Percentiles rank a stretch among this genome's conserved stretches.
Conservation (phyloP, 2,329 filamentous ascomycete genomes). For the Colletotrichum paranaense region DNA sequence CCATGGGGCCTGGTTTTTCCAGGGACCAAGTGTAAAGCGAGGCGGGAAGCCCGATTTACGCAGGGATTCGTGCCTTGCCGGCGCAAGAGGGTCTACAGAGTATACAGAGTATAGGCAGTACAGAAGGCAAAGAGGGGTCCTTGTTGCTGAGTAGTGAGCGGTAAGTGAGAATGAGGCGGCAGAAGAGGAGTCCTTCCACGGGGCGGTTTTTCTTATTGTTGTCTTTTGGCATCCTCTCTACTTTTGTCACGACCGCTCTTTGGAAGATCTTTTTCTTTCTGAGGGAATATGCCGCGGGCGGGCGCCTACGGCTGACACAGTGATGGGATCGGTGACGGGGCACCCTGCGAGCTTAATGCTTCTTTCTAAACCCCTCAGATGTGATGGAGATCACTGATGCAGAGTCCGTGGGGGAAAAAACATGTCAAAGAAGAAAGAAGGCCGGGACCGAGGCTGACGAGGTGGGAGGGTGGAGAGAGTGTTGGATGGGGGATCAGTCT, state of each 20-base stretch:
- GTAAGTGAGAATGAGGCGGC: not conserved
- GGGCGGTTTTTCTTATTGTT: too few relatives aligned
- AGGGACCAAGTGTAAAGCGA: constrained; percentile 5
- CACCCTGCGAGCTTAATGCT: not conserved
- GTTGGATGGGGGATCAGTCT: not conserved
- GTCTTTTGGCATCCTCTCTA: too few relatives aligned
- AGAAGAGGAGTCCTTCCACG: not conserved
- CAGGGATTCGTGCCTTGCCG: constrained; percentile 25
- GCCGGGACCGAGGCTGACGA: constrained; percentile 18
- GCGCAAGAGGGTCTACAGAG: not conserved
- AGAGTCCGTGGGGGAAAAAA: not conserved
- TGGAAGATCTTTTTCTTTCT: not conserved
- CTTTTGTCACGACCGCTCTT: constrained; percentile 8
- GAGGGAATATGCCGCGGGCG: not conserved
- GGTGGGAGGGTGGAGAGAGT: not conserved
- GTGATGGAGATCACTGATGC: not conserved
- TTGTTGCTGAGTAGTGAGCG: not conserved
- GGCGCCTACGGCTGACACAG: not conserved
- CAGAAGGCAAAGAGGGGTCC: not conserved
- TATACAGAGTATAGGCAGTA: not conserved
- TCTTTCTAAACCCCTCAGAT: not conserved
- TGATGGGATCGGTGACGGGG: not conserved
- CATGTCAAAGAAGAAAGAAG: not conserved
- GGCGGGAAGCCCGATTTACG: constrained; percentile 32
- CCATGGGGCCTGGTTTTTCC: constrained; percentile 5